Base-by-base conservation (phyloP, 345 rosid species). In the Mallotus nudiflorus region DNA sequence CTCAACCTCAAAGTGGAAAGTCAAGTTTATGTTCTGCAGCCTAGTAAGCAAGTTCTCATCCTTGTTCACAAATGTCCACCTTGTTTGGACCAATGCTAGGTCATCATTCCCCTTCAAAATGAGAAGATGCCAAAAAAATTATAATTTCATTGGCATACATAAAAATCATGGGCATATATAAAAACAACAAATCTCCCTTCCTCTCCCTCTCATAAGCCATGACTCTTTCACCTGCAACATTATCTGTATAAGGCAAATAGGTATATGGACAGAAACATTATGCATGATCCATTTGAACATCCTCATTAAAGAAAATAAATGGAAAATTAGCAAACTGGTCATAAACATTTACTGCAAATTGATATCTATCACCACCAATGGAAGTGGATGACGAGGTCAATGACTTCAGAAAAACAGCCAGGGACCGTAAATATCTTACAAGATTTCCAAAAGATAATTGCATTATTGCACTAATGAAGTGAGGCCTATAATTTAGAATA, bases 1-100 rank as follows among this genome's bases (percentile, higher is more conserved):
- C 70, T 92, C 97, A 56, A 92, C 96, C 83, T 92, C 97, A 81
- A 92, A 92, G 73, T 92, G 97, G 75, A 92, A 92, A 0, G 93
- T 84, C 72, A 92, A 81, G 77, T 92, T 90, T 77, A 92, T 84
- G 85, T 92, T 89, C 81, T 92, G 96, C 65, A 92, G 85, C 74
- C 93, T 85, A 5, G 97, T 92, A 15, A 92, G 96, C 85, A 92
- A 72, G 87, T 92, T 92, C 86, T 92, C 97, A 50, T 88, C 92
- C 85, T 88, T 91, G 84, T 91, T 91, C 48, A 91, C 97, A 67
- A 91, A 91, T 18, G 90, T 73, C 97, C 97, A 92, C 81, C 97
- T 85, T 71, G 93, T 77, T 75, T 92, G 97, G 46, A 92, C 97
- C 81, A 92, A 77, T 16, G 93, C 96, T 40, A 92, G 66, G 63